These are phyloP conservation scores for Penicillium palitans DNA, from an alignment of 2,329 filamentous ascomycete species.

Conservation along the genomic window DNA sequence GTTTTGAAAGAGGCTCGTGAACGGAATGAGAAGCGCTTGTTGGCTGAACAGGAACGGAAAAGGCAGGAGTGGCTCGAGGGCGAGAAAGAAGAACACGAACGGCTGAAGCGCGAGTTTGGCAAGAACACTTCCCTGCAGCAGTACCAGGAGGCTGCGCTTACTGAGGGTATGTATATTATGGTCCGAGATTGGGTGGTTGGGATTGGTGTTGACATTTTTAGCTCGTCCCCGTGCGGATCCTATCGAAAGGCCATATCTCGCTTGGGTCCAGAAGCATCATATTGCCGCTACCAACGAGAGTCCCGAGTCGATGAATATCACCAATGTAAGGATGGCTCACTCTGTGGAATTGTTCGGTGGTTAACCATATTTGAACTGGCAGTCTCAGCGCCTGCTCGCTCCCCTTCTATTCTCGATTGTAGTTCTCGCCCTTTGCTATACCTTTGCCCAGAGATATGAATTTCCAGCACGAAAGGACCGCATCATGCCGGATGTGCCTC, in stretches of 20 bases:
- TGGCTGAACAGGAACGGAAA: slow-evolving; percentile 49
- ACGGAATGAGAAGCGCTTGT: slow-evolving; percentile 41
- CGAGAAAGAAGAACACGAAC: slow-evolving; percentile 47
- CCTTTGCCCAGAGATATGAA: slow-evolving; percentile 51
- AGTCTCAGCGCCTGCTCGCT: slow-evolving; percentile 50
- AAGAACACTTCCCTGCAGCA: slow-evolving; percentile 40
- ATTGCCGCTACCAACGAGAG: slow-evolving; percentile 38
- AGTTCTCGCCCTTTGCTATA: slow-evolving; percentile 44
- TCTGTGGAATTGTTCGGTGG: not conserved
- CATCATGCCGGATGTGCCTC: slow-evolving; percentile 51
- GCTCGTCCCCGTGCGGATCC: slow-evolving; percentile 45
- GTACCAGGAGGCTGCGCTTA: slow-evolving; percentile 36
- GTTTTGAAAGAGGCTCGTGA: slow-evolving; percentile 43
- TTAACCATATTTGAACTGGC: not conserved
- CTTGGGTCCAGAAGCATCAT: slow-evolving; percentile 47
- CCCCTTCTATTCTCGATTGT: slow-evolving; percentile 43
- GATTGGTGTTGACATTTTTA: slow-evolving; percentile 15
- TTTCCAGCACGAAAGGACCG: slow-evolving; percentile 50
- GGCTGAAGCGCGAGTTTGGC: slow-evolving; percentile 32
- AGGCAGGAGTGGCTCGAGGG: slow-evolving; percentile 54
- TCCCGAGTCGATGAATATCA: slow-evolving; percentile 36
- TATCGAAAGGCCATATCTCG: slow-evolving; percentile 39
- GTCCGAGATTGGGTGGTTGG: not conserved
- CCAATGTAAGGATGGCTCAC: slow-evolving; percentile 32
- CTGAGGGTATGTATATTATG: slow-evolving; percentile 33